These are phyloP conservation scores for Verbena officinalis DNA, from an alignment of 257 asterid species.

Conservation along the genomic window DNA sequence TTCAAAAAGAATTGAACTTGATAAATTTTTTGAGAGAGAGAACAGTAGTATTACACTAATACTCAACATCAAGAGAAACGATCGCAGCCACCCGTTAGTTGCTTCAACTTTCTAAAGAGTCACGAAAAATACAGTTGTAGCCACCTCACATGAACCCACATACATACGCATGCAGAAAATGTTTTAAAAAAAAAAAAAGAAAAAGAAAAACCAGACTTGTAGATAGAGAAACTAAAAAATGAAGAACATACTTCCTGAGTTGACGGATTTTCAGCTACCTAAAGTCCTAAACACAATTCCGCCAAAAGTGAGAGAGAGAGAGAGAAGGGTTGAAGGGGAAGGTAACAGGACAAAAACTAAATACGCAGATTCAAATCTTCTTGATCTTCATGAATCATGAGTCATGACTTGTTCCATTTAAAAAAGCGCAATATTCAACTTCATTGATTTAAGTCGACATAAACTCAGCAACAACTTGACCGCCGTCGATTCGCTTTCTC, in stretches of 20 bases:
- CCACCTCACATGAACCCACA: slow-evolving; percentile 27
- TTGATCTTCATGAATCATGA: no score
- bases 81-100: slow-evolving; percentile 28
- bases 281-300: slow-evolving; percentile 11
- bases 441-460: slow-evolving; percentile 2
- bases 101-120: slow-evolving; percentile 24
- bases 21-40: not conserved
- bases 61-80: slow-evolving; percentile 17
- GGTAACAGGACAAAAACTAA: slow-evolving; percentile 13
- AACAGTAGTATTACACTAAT: slow-evolving; percentile 10
- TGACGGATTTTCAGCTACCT: slow-evolving; percentile 26
- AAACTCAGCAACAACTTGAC: slow-evolving; percentile 5
- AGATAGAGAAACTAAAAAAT: not conserved
- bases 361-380: slow-evolving; percentile 16
- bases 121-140: not conserved
- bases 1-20: slow-evolving; percentile 10
- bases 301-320: not conserved
- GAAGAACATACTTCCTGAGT: slow-evolving; percentile 10
- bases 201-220: no score
- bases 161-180: slow-evolving; percentile 21
- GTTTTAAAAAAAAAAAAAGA: not conserved
- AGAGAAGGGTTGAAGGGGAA: slow-evolving; percentile 3
- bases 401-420: not conserved
- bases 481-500: slow-evolving; percentile 21
- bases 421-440: not conserved